Evolutionary conservation across 176 grass and related monocot genomes (phyloP), one percentile per base, ranked within the genome.

Genomic region (Aegilops tauschii): DNA sequence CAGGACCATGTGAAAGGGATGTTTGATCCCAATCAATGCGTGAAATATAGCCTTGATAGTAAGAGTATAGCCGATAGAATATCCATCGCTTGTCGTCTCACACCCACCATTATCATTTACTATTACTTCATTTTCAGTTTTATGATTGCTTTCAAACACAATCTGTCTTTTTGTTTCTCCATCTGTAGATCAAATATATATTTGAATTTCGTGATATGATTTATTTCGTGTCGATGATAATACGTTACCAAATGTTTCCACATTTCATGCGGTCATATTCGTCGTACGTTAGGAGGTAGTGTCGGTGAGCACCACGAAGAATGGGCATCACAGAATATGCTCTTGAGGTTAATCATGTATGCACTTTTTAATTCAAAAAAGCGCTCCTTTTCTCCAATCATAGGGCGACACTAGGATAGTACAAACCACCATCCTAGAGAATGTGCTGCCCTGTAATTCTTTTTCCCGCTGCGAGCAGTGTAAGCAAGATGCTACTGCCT

Each of bases 21-120:
- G 56, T 88, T 90, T 85, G 21, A 88, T 93, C 81, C 78, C 56
- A 73, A 44, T 52, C 45, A 14, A 65, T 65, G 78, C 21, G 12
- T 3, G 40, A 40, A 23, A 76, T 50, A 29, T 13, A 78, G 5
- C 21, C 40, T 29, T 42, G 23, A 78, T 13, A 20, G 9, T 40
- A 3, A 13, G 20, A 81, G 69, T 78, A 82, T 61, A 67, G 70
- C 40, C 5, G 69, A 12, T 1, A 44, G 18, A 5, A 17, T 36
- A 69, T 25, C 11, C 69, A 74, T 1, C 1, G 25, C 27, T 52
- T 76, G 14, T 30, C 14, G 13, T 5, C 25, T 49, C 1, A 49
- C 42, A 75, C 17, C 13, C 3, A 28, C 3, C 17, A 32, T 36
- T 36, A 9, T 20, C 44, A 50, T 50, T 30, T 20, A 4, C 50